phyloP scores from a whole-genome alignment of 805 yeast genomes.

The Metschnikowia continentalis region DNA sequence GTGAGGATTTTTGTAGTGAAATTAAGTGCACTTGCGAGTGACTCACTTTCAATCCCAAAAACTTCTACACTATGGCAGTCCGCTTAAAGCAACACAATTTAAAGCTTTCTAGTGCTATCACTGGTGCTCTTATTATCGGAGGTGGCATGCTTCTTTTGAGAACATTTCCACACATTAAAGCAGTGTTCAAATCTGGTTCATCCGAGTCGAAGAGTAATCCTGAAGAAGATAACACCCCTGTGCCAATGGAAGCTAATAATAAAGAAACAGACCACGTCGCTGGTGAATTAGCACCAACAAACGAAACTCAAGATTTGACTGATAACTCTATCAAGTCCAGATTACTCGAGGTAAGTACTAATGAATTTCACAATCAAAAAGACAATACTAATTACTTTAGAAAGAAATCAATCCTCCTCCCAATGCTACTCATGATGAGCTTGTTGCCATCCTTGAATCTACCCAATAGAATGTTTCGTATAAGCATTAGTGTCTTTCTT shows the following conservation, averaged over 20 bases:
- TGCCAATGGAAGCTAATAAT: not conserved
- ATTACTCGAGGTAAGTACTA: conserved; percentile 10
- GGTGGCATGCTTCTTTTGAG: conserved; percentile 39
- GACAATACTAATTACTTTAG: conserved; percentile 25
- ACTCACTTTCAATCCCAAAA: not conserved
- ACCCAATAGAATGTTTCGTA: conserved; percentile 23
- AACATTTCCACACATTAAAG: conserved; percentile 48
- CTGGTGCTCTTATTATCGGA: conserved; percentile 42
- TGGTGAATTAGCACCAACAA: not conserved
- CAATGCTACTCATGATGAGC: conserved; percentile 43
- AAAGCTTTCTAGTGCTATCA: conserved; percentile 24
- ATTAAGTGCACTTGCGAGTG: not conserved
- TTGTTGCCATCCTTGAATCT: conserved; percentile 45
- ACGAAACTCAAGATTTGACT: not conserved
- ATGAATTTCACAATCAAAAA: conserved; percentile 33
- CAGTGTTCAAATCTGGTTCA: conserved; percentile 21
- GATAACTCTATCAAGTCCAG: not conserved
- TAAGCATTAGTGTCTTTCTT: conserved; percentile 5
- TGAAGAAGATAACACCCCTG: conserved; percentile 5
- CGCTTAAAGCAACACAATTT: conserved; percentile 18
- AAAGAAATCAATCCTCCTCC: conserved; percentile 45
- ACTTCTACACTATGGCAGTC: conserved; percentile 19
- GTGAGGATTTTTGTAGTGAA: not conserved
- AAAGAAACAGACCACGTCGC: not conserved
- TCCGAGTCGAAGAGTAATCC: conserved; percentile 11